These are phyloP conservation scores for Pseudonitzschia pungens DNA, from an alignment of 108 stramenopile species.

Conservation along the genomic window DNA sequence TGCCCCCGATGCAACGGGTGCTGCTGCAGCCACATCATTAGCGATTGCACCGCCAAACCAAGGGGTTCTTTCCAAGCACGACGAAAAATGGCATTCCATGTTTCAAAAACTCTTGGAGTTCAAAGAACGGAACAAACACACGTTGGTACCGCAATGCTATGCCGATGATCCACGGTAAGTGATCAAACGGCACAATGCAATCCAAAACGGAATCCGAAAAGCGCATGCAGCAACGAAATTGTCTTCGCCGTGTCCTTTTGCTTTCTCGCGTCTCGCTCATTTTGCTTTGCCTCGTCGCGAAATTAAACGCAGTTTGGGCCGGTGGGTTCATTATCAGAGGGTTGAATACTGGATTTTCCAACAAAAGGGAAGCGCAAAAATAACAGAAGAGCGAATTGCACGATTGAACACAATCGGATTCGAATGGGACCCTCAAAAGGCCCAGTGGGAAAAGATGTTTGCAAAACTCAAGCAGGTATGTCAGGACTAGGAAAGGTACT, in stretches of 20 bases:
- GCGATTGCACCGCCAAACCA: neutral
- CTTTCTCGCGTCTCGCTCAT: neutral
- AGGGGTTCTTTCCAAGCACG: slow-evolving; percentile 36
- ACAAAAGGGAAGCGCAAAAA: slow-evolving; percentile 39
- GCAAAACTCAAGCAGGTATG: slow-evolving; percentile 35
- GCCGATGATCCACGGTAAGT: slow-evolving; percentile 20
- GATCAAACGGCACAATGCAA: too few relatives aligned
- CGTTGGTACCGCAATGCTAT: slow-evolving; percentile 46
- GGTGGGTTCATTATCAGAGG: slow-evolving; percentile 54
- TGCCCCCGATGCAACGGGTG: neutral
- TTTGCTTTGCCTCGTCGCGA: neutral
- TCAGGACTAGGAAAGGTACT: neutral
- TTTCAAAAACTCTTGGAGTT: slow-evolving; percentile 35
- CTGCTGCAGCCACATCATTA: neutral
- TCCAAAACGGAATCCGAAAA: too few relatives aligned
- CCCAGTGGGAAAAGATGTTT: slow-evolving; percentile 55
- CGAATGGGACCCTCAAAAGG: slow-evolving; percentile 56
- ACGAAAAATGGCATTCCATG: slow-evolving; percentile 47
- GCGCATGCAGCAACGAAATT: too few relatives aligned
- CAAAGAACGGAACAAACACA: slow-evolving; percentile 32
- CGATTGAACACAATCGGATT: slow-evolving; percentile 43
- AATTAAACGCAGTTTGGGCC: slow-evolving; percentile 25
- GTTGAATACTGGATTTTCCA: slow-evolving; percentile 46
- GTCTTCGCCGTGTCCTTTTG: neutral
- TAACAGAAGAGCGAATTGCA: slow-evolving; percentile 42